These are phyloP conservation scores for Citrus glauca DNA, from an alignment of 345 rosid species.

Conservation along the genomic window DNA sequence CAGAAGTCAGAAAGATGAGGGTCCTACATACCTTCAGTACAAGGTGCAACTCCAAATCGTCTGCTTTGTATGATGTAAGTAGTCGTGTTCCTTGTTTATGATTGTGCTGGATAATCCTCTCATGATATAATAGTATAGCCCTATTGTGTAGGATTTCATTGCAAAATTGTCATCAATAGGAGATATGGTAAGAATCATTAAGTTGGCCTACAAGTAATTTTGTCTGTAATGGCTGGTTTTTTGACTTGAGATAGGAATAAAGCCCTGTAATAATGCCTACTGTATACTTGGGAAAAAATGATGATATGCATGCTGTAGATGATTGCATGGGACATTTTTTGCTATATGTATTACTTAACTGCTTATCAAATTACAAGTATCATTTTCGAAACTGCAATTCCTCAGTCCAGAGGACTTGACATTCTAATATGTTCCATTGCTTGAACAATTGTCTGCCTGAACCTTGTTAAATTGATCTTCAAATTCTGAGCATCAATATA, in stretches of 20 bases:
- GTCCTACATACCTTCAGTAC: conserved; percentile 44
- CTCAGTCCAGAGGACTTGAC: not conserved
- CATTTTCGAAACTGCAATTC: conserved; percentile 2
- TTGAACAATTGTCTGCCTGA: conserved; percentile 25
- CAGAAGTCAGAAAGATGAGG: conserved; percentile 51
- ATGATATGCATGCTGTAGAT: not conserved
- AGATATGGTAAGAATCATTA: not conserved
- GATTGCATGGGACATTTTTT: not conserved
- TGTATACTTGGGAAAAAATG: not conserved
- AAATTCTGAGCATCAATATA: conserved; percentile 31
- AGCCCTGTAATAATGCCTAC: not conserved
- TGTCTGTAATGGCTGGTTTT: not conserved
- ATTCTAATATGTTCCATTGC: conserved; percentile 21
- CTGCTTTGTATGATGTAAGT: conserved; percentile 16
- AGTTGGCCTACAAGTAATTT: not conserved
- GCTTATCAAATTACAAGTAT: not conserved
- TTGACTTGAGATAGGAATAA: not conserved
- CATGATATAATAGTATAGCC: not conserved
- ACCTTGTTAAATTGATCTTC: conserved; percentile 26
- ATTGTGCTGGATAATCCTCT: not conserved
- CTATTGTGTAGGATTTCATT: not conserved
- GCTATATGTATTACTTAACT: not conserved
- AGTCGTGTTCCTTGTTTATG: not conserved
- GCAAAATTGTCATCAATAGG: not conserved
- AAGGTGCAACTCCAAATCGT: conserved; percentile 16